These are phyloP conservation scores for Gardenia jasminoides DNA, from an alignment of 257 asterid species.

Conservation along the genomic window DNA sequence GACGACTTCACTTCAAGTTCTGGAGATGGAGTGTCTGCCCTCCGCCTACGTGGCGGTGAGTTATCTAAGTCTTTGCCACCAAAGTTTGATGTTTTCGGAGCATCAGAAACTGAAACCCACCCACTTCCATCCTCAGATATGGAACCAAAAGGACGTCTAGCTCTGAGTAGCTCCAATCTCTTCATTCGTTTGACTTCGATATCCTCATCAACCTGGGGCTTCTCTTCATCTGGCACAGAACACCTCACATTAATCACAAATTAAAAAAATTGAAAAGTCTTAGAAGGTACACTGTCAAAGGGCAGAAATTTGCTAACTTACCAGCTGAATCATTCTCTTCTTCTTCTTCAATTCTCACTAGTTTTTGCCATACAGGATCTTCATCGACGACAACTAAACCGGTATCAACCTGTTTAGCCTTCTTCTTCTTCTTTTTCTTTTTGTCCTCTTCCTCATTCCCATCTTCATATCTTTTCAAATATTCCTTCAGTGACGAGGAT, in stretches of 20 bases:
- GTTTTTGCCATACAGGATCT: slow-evolving; percentile 87
- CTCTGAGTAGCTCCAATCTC: slow-evolving; percentile 59
- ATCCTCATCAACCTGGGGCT: slow-evolving; percentile 81
- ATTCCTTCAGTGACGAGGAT: slow-evolving; percentile 67
- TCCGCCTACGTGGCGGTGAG: slow-evolving; percentile 25
- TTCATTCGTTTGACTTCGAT: slow-evolving; percentile 81
- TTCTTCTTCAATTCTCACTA: slow-evolving; percentile 48
- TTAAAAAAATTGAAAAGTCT: slow-evolving; percentile 4
- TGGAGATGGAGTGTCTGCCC: slow-evolving; percentile 28
- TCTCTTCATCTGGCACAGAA: slow-evolving; percentile 64
- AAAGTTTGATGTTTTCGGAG: slow-evolving; percentile 19
- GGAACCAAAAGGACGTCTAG: slow-evolving; percentile 60
- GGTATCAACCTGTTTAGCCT: slow-evolving; percentile 34
- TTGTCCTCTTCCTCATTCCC: slow-evolving; percentile 36
- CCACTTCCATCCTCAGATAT: slow-evolving; percentile 98
- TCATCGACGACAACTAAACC: slow-evolving; percentile 74
- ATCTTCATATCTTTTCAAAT: slow-evolving; percentile 64
- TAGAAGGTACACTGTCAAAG: neutral
- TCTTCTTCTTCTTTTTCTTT: slow-evolving; percentile 53
- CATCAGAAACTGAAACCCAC: slow-evolving; percentile 61
- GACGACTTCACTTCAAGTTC: slow-evolving; percentile 19
- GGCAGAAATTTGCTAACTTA: slow-evolving; percentile 17
- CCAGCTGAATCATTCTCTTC: slow-evolving; percentile 53
- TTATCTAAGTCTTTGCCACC: slow-evolving; percentile 25
- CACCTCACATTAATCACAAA: neutral